Evolutionary conservation across 2,329 filamentous ascomycete genomes (phyloP), one percentile per base, ranked within the genome.

Genomic region (Didymella exigua): DNA sequence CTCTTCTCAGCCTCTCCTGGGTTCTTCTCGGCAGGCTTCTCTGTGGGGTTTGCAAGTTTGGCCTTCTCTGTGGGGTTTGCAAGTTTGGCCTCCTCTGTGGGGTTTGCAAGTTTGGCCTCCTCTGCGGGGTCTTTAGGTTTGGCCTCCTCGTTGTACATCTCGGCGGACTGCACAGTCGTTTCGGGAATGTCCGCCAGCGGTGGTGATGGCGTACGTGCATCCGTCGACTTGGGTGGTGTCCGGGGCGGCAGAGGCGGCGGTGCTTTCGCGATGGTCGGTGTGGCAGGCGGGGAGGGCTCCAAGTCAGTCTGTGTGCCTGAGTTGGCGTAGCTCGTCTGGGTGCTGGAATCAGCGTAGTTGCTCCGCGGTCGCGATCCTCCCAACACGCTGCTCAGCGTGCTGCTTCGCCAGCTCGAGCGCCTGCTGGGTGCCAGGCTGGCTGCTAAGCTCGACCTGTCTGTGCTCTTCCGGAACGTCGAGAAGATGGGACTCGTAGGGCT

Each of bases 401-500:
- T 90, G 62, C 85, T 77, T 54, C 82, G 78, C 82, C 83, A 91
- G 74, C 91, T 96, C 61, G 85, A 88, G 49, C 88, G 82, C 65
- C 89, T 68, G 54, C 78, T 80, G 24, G 68, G 69, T 40, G 73
- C 72, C 37, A 55, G 46, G 18, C 52, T 55, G 21, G 68, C 69
- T 36, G 73, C 72, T 26, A 69, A 86, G 69, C 86, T 89, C 49
- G 82, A 81, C 9, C 87, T 41, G 23, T 92, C 89, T 19, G 86
- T 78, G 75, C 90, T 96, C 69, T 85, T 86, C 56, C 89, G 72
- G 64, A 84, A 85, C 73, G 78, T 86, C 75, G 72, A 78, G 74
- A 80, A 86, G 31, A 86, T 77, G 1, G 92, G 91, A 72, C 91
- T 96, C 9, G 85, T 85, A 1, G 90, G 89, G 47, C 82, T 86